phyloP scores from a whole-genome alignment of 2,329 filamentous ascomycete genomes.

The Parastagonospora nodorum region DNA sequence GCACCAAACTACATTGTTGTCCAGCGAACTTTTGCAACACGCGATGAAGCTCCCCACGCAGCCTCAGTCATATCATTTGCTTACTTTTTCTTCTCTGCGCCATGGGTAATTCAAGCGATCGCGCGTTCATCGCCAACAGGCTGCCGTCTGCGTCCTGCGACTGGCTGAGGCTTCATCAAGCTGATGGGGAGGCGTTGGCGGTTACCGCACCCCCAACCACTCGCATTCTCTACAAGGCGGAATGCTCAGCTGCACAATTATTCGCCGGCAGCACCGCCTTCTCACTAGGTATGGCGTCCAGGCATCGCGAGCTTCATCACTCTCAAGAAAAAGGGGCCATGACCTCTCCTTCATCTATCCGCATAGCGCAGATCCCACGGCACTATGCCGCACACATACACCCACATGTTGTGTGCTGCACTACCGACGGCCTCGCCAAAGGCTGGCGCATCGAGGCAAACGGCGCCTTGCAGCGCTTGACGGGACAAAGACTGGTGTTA shows the following conservation, averaged over 20 bases:
- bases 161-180: conserved; percentile 24
- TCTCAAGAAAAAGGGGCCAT: too few relatives aligned
- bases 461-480: conserved; percentile 15
- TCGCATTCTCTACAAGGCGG: conserved; percentile 22
- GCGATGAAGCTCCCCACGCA: background rate
- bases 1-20: background rate
- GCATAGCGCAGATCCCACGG: background rate
- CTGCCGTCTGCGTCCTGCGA: conserved; percentile 2
- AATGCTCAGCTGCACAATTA: conserved; percentile 16
- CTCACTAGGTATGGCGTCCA: background rate
- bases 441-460: conserved; percentile 9
- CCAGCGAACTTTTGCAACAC: background rate
- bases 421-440: conserved; percentile 8
- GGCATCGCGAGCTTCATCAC: background rate
- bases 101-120: background rate
- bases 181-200: conserved; percentile 19
- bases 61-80: background rate
- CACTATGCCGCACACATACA: background rate
- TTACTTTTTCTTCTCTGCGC: background rate
- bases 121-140: background rate
- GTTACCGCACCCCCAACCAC: conserved; percentile 12
- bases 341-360: too few relatives aligned
- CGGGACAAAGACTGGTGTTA: conserved; percentile 8
- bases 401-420: background rate
- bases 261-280: background rate